These are phyloP conservation scores for Viola odorata DNA, from an alignment of 345 rosid species.

Conservation along the genomic window DNA sequence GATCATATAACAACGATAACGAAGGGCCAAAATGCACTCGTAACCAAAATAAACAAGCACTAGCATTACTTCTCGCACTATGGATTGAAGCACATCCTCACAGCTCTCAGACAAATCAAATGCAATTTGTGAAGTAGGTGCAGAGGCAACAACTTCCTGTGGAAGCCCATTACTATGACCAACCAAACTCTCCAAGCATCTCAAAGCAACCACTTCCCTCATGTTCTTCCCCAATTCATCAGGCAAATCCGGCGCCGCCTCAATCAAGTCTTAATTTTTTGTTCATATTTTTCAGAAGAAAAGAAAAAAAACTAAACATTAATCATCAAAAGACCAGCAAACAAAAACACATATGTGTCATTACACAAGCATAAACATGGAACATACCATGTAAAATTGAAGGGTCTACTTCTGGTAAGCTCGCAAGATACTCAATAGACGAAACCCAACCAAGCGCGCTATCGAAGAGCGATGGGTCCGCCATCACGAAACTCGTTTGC, in stretches of 20 bases:
- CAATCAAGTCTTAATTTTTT: conserved; percentile 34
- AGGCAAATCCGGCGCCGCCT: conserved; percentile 32
- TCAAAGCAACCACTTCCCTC: conserved; percentile 52
- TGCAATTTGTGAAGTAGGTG: conserved; percentile 9
- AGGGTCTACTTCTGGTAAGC: conserved; percentile 27
- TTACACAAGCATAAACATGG: not conserved
- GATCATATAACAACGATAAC: not conserved
- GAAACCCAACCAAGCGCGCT: conserved; percentile 40
- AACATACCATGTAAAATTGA: conserved; percentile 39
- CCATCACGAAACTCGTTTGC: conserved; percentile 2
- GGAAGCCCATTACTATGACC: conserved; percentile 9
- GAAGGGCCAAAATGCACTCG: not conserved
- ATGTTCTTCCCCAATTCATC: conserved; percentile 25
- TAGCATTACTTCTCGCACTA: conserved; percentile 34
- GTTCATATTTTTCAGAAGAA: not conserved
- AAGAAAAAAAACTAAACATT: not conserved
- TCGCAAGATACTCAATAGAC: conserved; percentile 50
- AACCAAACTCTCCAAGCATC: conserved; percentile 52
- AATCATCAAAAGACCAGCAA: not conserved
- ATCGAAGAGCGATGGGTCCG: conserved; percentile 14
- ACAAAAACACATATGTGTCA: not conserved
- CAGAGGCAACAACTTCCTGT: conserved; percentile 14
- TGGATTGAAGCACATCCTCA: conserved; percentile 34
- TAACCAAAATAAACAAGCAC: not conserved
- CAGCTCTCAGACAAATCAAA: conserved; percentile 40